Conservation (phyloP, 805 yeast species). For the Nakazawaea laoshanensis region DNA sequence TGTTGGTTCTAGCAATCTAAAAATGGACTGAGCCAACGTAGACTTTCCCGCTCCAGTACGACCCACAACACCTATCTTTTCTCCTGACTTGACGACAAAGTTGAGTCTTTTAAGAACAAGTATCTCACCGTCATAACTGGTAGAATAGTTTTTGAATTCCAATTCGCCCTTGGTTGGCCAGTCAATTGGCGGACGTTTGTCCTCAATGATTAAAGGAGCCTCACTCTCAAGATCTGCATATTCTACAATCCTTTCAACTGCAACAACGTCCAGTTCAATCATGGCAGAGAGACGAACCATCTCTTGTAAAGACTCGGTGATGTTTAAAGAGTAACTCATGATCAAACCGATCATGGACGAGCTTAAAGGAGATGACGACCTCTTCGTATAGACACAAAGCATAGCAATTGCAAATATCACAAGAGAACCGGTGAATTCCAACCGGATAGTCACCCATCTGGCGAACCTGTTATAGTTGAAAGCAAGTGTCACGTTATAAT, state of each 20-base stretch:
- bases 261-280: constrained; percentile 49
- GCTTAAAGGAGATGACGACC: neutral
- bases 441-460: neutral
- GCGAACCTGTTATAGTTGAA: no score
- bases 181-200: constrained; percentile 18
- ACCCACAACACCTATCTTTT: constrained; percentile 55
- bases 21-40: constrained; percentile 40
- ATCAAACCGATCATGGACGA: neutral
- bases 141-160: neutral
- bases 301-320: neutral
- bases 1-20: constrained; percentile 41
- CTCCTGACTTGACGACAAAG: constrained; percentile 30
- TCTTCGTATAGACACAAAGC: neutral
- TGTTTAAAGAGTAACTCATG: neutral
- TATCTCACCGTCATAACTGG: neutral
- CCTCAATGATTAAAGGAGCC: constrained; percentile 38
- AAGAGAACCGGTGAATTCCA: neutral
- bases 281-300: neutral
- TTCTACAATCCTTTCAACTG: constrained; percentile 61
- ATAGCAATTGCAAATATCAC: neutral
- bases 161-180: neutral
- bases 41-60: constrained; percentile 62
- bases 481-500: no score
- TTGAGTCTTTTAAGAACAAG: neutral
- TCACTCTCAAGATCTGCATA: constrained; percentile 34